These are phyloP conservation scores for Phytophthora macrochlamydospora DNA, from an alignment of 352 stramenopile species.

Conservation along the genomic window DNA sequence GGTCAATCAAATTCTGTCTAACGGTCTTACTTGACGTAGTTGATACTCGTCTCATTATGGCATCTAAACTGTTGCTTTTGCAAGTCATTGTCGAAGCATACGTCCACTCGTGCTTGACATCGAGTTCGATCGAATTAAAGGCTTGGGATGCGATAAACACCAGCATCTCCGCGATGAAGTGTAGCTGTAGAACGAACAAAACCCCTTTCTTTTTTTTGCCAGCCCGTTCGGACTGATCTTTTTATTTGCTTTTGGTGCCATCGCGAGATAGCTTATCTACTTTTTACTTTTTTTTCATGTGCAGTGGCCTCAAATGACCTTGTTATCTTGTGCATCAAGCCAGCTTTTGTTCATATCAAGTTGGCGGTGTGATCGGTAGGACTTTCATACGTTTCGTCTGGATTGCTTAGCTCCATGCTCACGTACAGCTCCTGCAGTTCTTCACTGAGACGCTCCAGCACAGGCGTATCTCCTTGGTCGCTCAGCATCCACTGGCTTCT, in stretches of 20 bases:
- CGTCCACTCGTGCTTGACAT: slow-evolving; percentile 27
- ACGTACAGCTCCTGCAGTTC: slow-evolving; percentile 32
- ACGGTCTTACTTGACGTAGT: too few relatives aligned
- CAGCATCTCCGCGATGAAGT: slow-evolving; percentile 29
- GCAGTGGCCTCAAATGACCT: too few relatives aligned
- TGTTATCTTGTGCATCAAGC: too few relatives aligned
- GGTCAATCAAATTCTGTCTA: too few relatives aligned
- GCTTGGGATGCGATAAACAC: slow-evolving; percentile 39
- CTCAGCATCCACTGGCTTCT: slow-evolving; percentile 23
- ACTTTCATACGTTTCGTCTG: too few relatives aligned
- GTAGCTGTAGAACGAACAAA: neutral
- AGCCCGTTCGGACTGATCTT: too few relatives aligned
- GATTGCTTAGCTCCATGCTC: slow-evolving; percentile 15
- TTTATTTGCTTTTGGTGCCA: too few relatives aligned
- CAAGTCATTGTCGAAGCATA: slow-evolving; percentile 30
- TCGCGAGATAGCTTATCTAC: too few relatives aligned
- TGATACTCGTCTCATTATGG: too few relatives aligned
- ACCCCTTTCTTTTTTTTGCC: neutral
- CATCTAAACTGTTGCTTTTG: slow-evolving; percentile 8
- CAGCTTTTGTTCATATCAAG: too few relatives aligned
- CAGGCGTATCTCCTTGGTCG: slow-evolving; percentile 29
- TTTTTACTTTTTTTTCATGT: too few relatives aligned
- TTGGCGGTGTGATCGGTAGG: too few relatives aligned
- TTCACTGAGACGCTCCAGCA: slow-evolving; percentile 16
- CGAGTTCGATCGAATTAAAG: slow-evolving; percentile 29